Evolutionary conservation across 345 rosid species (phyloP).

Genomic region (Gossypium ekmanianum): DNA sequence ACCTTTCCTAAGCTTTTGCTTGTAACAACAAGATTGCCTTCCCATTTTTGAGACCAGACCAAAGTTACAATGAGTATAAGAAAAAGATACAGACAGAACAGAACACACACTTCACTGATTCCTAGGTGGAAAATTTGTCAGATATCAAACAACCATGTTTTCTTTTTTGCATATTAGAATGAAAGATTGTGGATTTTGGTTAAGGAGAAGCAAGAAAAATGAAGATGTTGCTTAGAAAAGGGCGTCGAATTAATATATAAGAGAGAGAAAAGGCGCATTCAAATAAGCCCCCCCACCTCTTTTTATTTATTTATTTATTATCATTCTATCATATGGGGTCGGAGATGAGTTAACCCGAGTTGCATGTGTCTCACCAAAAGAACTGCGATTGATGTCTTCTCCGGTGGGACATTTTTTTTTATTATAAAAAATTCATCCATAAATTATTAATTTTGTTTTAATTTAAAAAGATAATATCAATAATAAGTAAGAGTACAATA

Average conservation of each 20-base stretch:
- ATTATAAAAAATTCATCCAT: too few species aligned
- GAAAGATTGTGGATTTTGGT: not conserved
- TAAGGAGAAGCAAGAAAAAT: constrained; percentile 26
- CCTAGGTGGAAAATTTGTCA: constrained; percentile 34
- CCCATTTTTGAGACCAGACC: constrained; percentile 53
- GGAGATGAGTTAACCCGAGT: too few species aligned
- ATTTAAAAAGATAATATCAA: too few species aligned
- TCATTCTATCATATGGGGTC: too few species aligned
- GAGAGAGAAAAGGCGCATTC: constrained; percentile 33
- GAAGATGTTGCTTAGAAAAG: constrained; percentile 37
- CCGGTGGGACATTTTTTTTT: too few species aligned
- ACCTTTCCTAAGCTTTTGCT: constrained; percentile 96
- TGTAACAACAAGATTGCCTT: constrained; percentile 91
- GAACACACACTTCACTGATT: constrained; percentile 25
- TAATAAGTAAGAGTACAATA: too few species aligned
- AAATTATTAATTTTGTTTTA: too few species aligned
- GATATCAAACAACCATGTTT: constrained; percentile 22
- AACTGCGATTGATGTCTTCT: too few species aligned
- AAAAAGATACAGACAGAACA: not conserved
- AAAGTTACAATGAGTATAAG: constrained; percentile 2
- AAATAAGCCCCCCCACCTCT: constrained; percentile 4
- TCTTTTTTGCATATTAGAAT: not conserved
- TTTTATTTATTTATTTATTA: not conserved
- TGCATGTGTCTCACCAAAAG: too few species aligned
- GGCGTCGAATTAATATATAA: constrained; percentile 44